Evolutionary conservation across 2,329 filamentous ascomycete species (phyloP).

Genomic region (Thermoascus crustaceus): DNA sequence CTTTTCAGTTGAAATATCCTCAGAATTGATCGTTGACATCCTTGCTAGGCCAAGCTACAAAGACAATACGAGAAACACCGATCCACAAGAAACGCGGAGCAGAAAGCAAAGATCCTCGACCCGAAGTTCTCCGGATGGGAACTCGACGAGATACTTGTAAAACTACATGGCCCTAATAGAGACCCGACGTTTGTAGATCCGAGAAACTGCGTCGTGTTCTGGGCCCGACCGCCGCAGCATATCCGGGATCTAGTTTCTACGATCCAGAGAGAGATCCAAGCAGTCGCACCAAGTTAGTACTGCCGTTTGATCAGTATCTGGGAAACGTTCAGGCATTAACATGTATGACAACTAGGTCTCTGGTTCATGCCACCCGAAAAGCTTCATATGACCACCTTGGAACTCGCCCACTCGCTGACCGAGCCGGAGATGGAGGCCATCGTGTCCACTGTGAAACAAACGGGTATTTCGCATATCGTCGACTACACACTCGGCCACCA

Average conservation of each 20-base stretch:
- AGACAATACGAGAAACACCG: slow-evolving; percentile 66
- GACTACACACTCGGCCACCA: slow-evolving; percentile 61
- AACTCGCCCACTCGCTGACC: slow-evolving; percentile 74
- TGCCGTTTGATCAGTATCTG: not conserved
- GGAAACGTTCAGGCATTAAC: slow-evolving; percentile 1
- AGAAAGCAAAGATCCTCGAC: slow-evolving; percentile 64
- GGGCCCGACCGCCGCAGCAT: slow-evolving; percentile 71
- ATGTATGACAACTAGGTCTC: slow-evolving; percentile 46
- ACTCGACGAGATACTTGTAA: slow-evolving; percentile 67
- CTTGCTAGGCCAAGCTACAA: slow-evolving; percentile 50
- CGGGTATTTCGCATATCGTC: slow-evolving; percentile 48
- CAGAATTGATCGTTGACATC: slow-evolving; percentile 5
- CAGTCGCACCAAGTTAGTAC: slow-evolving; percentile 60
- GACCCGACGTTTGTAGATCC: slow-evolving; percentile 65
- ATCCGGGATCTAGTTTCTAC: slow-evolving; percentile 59
- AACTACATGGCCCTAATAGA: slow-evolving; percentile 55
- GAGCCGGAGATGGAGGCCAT: slow-evolving; percentile 58
- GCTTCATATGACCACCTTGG: slow-evolving; percentile 79
- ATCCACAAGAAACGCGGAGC: slow-evolving; percentile 64
- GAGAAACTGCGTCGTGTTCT: slow-evolving; percentile 77
- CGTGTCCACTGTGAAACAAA: slow-evolving; percentile 49
- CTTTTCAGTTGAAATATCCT: not conserved
- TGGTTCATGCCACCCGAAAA: slow-evolving; percentile 77
- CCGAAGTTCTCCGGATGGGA: slow-evolving; percentile 60
- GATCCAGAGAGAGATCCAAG: slow-evolving; percentile 59